Percentiles rank a stretch among this genome's conserved stretches.
Conservation (phyloP, 148 eudicot genomes). For the Rhododendron vialii region DNA sequence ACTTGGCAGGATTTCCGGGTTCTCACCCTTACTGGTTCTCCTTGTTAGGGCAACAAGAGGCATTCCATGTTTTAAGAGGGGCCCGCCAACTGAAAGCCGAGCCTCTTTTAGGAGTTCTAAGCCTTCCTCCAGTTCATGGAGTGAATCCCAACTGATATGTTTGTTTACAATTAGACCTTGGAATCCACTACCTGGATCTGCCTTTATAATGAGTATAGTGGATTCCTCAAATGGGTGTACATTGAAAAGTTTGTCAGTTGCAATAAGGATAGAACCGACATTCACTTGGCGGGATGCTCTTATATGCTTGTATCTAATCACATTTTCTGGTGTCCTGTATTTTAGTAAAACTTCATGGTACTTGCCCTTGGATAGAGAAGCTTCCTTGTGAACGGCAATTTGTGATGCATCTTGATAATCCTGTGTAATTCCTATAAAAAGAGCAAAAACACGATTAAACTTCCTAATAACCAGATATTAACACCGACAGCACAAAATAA, state of each 20-base stretch:
- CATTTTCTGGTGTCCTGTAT: conserved; percentile 19
- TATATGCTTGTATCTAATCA: conserved; percentile 13
- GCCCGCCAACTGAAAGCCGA: conserved; percentile 77
- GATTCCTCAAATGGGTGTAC: conserved; percentile 47
- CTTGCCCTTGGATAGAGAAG: conserved; percentile 18
- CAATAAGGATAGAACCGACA: conserved; percentile 61
- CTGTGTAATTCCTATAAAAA: conserved; percentile 36
- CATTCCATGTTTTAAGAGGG: conserved; percentile 43
- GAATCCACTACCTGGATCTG: conserved; percentile 53
- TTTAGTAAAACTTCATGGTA: conserved; percentile 29
- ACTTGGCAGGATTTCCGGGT: conserved; percentile 43
- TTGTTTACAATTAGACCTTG: conserved; percentile 77
- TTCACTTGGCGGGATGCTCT: conserved; percentile 22
- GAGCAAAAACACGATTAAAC: not conserved
- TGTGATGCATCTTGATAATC: conserved; percentile 16
- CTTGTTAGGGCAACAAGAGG: conserved; percentile 63
- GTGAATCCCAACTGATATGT: conserved; percentile 62
- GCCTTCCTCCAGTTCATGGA: conserved; percentile 31
- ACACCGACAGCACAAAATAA: not conserved
- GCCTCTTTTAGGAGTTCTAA: conserved; percentile 43
- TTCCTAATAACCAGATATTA: not conserved
- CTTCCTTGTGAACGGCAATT: conserved; percentile 2
- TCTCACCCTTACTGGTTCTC: conserved; percentile 18
- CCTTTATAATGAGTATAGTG: conserved; percentile 54
- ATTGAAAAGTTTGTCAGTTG: conserved; percentile 53